Evolutionary conservation across 345 rosid genomes (phyloP).

Genomic region (Euclidium syriacum): DNA sequence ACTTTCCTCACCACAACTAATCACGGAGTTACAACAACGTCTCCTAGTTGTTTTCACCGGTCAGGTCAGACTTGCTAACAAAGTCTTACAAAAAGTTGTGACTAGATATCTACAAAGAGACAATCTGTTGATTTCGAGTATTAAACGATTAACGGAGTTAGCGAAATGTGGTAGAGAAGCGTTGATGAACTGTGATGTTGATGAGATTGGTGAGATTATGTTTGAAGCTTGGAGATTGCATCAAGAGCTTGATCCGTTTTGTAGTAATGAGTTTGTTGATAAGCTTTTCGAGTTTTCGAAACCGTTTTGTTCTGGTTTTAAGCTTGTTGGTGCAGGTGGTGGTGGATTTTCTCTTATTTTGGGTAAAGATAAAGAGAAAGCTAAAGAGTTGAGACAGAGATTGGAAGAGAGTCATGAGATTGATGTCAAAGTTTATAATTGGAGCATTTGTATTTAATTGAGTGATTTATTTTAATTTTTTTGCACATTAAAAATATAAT

Average conservation of each 20-base stretch:
- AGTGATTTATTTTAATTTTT: no score
- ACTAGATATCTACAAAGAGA: conserved; percentile 77
- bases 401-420: conserved; percentile 46
- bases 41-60: conserved; percentile 90
- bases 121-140: conserved; percentile 70
- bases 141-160: conserved; percentile 78
- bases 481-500: not conserved
- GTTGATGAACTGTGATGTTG: conserved; percentile 72
- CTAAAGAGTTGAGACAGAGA: conserved; percentile 42
- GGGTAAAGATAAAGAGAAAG: conserved; percentile 50
- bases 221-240: conserved; percentile 92
- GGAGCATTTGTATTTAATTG: conserved; percentile 48
- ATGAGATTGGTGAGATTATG: conserved; percentile 87
- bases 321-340: conserved; percentile 98
- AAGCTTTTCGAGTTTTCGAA: conserved; percentile 56
- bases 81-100: conserved; percentile 89
- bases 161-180: conserved; percentile 90
- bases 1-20: conserved; percentile 55
- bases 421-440: conserved; percentile 54
- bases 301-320: conserved; percentile 82
- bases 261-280: conserved; percentile 89
- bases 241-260: conserved; percentile 92
- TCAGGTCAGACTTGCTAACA: conserved; percentile 97
- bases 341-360: conserved; percentile 85
- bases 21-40: conserved; percentile 66